A percentile compares a stretch with the other conserved stretches of the same genome.
Evolutionary conservation across 177 flowering plant species (phyloP).

Genomic region (Telopea speciosissima): DNA sequence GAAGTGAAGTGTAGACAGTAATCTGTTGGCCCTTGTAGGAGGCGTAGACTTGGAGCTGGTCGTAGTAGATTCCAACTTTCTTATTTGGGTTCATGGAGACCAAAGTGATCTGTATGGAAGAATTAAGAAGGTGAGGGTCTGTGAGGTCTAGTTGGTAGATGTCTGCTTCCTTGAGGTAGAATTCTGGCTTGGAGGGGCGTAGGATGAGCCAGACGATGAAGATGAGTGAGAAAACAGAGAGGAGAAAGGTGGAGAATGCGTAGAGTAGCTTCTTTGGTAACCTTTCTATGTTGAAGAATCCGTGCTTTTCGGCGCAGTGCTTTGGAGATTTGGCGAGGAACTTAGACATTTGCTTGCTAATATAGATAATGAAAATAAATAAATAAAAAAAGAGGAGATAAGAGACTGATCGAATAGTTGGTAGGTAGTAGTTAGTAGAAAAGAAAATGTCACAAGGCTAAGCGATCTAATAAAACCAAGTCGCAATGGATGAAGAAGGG

Average conservation of each 20-base stretch:
- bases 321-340: constrained; percentile 43
- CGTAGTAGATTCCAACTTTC: constrained; percentile 75
- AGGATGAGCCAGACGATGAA: constrained; percentile 63
- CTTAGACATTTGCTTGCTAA: not conserved
- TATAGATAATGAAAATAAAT: too few relatives aligned
- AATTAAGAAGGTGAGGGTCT: constrained; percentile 51
- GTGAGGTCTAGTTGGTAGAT: constrained; percentile 67
- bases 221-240: constrained; percentile 37
- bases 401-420: too few relatives aligned
- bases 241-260: constrained; percentile 33
- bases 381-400: too few relatives aligned
- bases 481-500: too few relatives aligned
- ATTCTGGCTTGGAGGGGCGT: constrained; percentile 70
- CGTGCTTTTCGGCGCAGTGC: constrained; percentile 54
- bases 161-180: constrained; percentile 53
- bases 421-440: too few relatives aligned
- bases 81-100: constrained; percentile 64
- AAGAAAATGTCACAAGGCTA: too few relatives aligned
- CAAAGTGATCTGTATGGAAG: constrained; percentile 69
- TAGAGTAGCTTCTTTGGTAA: constrained; percentile 53
- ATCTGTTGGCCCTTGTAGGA: constrained; percentile 76
- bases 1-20: constrained; percentile 42
- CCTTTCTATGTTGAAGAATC: constrained; percentile 28
- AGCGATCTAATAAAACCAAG: too few relatives aligned
- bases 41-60: constrained; percentile 48